Base-by-base conservation (phyloP, 768 basidiomycete genomes). In the Suillus americanus region DNA sequence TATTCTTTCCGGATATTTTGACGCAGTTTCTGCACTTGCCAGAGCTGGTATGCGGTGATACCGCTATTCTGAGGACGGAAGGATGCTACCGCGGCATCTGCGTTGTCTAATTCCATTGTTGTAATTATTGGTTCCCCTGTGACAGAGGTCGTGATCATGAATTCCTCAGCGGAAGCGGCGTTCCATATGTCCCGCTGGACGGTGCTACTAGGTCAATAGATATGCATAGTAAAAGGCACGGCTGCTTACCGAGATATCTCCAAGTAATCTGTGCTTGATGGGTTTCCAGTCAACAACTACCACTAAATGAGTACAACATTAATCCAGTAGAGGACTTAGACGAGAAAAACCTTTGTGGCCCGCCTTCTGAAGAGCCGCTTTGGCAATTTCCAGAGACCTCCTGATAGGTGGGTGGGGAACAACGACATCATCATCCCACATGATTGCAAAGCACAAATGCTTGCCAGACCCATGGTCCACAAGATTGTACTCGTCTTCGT, bases 251-350 rank as follows among this genome's bases (percentile, higher is more conserved):
- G 79, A 69, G 16, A 73, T 71, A 0, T 78, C 66, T 57, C 71
- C 71, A 3, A 90, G 78, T 63, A 84, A 82, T 6, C 65, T 63
- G 67, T 89, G 87, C 37, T 86, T 81, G 41, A 80, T 70, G 0
- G 86, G 85, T 41, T 80, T 74, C 90, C 90, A 94, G 60, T 90
- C 85, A 60, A 93, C 81, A 20, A 92, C 91, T 90, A 62, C 23
- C 60, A 28, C 2, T 12, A 10, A 12, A 45, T 48, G 7, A 50
- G 61, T 12, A 57, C 35, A 46, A 14, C 63, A 45, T 45, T 10
- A 10, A 45, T n/a, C 23, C 14, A 48, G 23, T 33, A 56, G 35
- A 30, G 28, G 46, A 20, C 0, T 62, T n/a, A 30, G 14, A 25
- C 37, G 38, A 48, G 43, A 43, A 78, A 45, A 57, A 89, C 91